These are phyloP conservation scores for Durio zibethinus DNA, from an alignment of 345 rosid genomes.

Conservation along the genomic window DNA sequence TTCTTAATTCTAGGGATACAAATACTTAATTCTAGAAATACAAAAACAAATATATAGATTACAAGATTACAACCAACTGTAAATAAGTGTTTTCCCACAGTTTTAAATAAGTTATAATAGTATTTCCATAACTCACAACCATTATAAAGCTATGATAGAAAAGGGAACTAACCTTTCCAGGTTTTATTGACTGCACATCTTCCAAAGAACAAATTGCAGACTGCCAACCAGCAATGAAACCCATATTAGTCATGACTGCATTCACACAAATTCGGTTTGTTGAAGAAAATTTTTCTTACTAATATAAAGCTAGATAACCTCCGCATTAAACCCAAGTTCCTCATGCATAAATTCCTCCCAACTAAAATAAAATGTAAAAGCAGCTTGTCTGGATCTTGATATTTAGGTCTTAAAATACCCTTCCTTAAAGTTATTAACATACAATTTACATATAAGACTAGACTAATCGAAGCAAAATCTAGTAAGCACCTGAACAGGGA, in stretches of 20 bases:
- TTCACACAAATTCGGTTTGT: not conserved
- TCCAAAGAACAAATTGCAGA: slow-evolving; percentile 88
- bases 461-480: not conserved
- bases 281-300: not conserved
- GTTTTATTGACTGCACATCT: slow-evolving; percentile 68
- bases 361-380: not conserved
- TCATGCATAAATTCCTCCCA: not conserved
- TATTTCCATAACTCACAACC: not conserved
- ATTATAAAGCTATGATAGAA: not conserved
- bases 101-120: no score
- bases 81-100: no score
- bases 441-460: not conserved
- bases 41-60: no score
- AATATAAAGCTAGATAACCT: not conserved
- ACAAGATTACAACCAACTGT: no score
- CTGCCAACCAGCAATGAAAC: slow-evolving; percentile 42
- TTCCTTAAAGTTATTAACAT: not conserved
- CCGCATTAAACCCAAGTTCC: not conserved
- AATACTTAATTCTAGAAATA: no score
- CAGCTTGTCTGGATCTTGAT: not conserved
- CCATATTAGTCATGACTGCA: slow-evolving; percentile 14
- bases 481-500: slow-evolving; percentile 88
- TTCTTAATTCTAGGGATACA: no score
- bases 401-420: not conserved
- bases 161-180: slow-evolving; percentile 64